Evolutionary conservation across 768 basidiomycete species (phyloP).

Genomic region (Leccinum imitatum): DNA sequence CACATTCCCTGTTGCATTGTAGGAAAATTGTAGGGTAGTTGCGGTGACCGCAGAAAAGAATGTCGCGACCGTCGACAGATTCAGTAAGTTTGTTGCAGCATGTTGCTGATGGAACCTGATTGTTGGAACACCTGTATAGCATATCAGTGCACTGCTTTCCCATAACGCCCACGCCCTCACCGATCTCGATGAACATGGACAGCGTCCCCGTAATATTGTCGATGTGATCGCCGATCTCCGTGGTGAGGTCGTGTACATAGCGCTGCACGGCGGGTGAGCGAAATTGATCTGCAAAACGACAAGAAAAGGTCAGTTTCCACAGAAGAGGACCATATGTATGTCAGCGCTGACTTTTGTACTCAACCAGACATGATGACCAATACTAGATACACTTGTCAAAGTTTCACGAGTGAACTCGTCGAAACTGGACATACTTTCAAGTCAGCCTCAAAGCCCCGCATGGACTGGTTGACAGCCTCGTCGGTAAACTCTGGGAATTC

Average conservation of each 20-base stretch:
- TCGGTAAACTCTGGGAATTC: constrained; percentile 59
- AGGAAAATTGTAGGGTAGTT: constrained; percentile 49
- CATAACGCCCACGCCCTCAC: constrained; percentile 33
- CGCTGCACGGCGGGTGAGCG: constrained; percentile 51
- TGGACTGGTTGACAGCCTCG: constrained; percentile 50
- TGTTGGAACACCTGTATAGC: constrained; percentile 48
- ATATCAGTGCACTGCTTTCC: constrained; percentile 24
- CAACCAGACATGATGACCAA: constrained; percentile 52
- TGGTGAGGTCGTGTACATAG: constrained; percentile 49
- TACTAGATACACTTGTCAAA: constrained; percentile 37
- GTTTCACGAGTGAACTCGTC: not conserved
- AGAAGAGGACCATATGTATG: not conserved
- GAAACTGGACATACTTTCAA: constrained; percentile 34
- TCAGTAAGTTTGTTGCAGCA: constrained; percentile 46
- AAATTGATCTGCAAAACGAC: constrained; percentile 42
- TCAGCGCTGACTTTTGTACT: constrained; percentile 43
- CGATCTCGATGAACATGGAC: constrained; percentile 53
- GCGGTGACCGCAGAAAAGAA: constrained; percentile 54
- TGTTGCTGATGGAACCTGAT: constrained; percentile 56
- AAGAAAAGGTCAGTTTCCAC: constrained; percentile 4
- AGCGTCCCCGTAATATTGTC: constrained; percentile 50
- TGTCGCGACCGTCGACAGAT: constrained; percentile 52
- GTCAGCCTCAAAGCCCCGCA: constrained; percentile 44
- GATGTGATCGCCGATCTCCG: constrained; percentile 53
- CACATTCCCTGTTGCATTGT: constrained; percentile 30